phyloP scores from a whole-genome alignment of 106 monocot genomes.

The Agapanthus africanus region DNA sequence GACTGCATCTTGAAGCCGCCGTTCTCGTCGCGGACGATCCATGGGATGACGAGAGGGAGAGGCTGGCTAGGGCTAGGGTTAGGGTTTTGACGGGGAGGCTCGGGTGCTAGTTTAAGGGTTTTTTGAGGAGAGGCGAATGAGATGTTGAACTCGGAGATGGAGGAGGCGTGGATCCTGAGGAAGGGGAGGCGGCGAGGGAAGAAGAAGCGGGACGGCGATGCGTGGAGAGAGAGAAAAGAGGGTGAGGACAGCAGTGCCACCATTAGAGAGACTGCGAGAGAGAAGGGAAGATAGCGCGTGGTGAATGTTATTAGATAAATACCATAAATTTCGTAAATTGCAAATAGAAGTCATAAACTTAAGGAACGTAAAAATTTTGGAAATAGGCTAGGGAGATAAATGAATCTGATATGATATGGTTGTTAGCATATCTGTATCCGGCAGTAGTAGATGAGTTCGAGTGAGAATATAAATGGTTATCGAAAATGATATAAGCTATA shows the following conservation, averaged over 20 bases:
- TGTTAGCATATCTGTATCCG: too few species aligned
- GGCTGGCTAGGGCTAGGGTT: conserved; percentile 14
- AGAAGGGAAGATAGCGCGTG: too few species aligned
- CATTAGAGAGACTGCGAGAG: not conserved
- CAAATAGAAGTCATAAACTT: too few species aligned
- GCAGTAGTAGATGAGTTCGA: too few species aligned
- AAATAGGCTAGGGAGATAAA: too few species aligned
- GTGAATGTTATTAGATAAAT: too few species aligned
- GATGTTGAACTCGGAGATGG: conserved; percentile 51
- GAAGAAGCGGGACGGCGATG: conserved; percentile 7
- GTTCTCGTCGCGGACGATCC: conserved; percentile 61
- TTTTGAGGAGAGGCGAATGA: conserved; percentile 43
- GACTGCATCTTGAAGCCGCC: conserved; percentile 47
- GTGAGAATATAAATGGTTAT: too few species aligned
- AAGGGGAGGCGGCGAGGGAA: conserved; percentile 15
- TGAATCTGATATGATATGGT: too few species aligned
- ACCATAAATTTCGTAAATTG: too few species aligned
- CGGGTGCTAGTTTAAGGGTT: conserved; percentile 12
- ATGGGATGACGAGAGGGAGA: conserved; percentile 51
- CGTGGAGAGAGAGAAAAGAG: not conserved
- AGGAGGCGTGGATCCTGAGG: conserved; percentile 13
- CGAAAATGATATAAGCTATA: too few species aligned
- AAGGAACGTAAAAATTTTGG: too few species aligned
- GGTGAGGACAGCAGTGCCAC: conserved; percentile 9
- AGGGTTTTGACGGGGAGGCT: conserved; percentile 6